phyloP scores from a whole-genome alignment of 2,329 filamentous ascomycete species.

The Penicillium expansum region DNA sequence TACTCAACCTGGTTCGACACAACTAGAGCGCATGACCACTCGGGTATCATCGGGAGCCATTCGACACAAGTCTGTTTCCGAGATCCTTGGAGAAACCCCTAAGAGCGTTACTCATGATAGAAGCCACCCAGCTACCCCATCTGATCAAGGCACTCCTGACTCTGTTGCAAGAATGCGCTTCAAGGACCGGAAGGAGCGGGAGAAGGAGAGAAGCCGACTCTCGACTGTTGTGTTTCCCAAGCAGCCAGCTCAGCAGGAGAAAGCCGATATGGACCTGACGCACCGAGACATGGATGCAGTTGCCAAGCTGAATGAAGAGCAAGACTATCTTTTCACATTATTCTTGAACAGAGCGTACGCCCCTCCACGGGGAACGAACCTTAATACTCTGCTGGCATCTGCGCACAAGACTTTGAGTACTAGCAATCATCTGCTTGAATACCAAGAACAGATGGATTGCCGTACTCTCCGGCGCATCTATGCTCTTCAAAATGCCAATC shows the following conservation, averaged over 20 bases:
- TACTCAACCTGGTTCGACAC: conserved; percentile 30
- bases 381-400: conserved; percentile 72
- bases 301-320: conserved; percentile 45
- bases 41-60: conserved; percentile 68
- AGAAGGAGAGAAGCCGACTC: conserved; percentile 60
- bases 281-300: conserved; percentile 48
- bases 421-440: conserved; percentile 74
- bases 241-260: conserved; percentile 53
- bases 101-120: conserved; percentile 38
- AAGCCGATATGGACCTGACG: conserved; percentile 40
- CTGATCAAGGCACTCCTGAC: conserved; percentile 28
- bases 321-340: conserved; percentile 62
- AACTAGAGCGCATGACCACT: conserved; percentile 61
- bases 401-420: conserved; percentile 90
- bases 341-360: conserved; percentile 61
- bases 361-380: conserved; percentile 51
- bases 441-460: conserved; percentile 83
- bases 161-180: conserved; percentile 41
- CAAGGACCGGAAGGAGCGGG: conserved; percentile 54
- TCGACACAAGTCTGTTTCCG: conserved; percentile 68
- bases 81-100: conserved; percentile 64
- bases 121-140: conserved; percentile 23
- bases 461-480: conserved; percentile 84
- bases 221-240: conserved; percentile 79
- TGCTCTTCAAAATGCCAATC: conserved; percentile 82